Percentiles rank a stretch among this genome's conserved stretches.
These are phyloP conservation scores for Solanum clarkiae DNA, from an alignment of 257 asterid species.

Conservation along the genomic window DNA sequence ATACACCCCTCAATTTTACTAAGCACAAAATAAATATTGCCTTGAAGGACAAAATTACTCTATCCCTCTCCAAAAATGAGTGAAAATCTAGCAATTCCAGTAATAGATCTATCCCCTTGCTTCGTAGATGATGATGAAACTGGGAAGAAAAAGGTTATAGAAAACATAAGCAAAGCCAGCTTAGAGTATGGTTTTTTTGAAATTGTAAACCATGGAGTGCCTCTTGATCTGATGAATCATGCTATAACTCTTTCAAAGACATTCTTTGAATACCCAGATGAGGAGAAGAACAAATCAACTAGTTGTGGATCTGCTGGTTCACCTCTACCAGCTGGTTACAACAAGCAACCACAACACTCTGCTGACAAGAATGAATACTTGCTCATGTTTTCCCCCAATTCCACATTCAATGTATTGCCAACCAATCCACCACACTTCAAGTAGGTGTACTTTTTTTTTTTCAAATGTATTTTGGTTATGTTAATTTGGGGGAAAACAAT, in stretches of 20 bases:
- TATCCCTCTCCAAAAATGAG: too few relatives aligned
- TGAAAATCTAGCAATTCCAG: too few relatives aligned
- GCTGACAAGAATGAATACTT: conserved; percentile 37
- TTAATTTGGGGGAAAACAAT: too few relatives aligned
- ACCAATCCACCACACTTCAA: conserved; percentile 17
- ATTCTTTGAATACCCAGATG: conserved; percentile 23
- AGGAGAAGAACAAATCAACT: conserved; percentile 23
- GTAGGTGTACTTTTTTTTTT: neutral
- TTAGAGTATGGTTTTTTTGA: too few relatives aligned
- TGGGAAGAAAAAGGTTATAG: too few relatives aligned
- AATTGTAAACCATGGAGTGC: neutral
- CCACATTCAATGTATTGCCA: conserved; percentile 9
- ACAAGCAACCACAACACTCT: conserved; percentile 25
- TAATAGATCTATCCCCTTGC: too few relatives aligned
- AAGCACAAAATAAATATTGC: too few relatives aligned
- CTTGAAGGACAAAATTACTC: too few relatives aligned
- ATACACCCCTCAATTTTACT: too few relatives aligned
- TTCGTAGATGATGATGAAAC: too few relatives aligned
- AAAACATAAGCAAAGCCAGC: too few relatives aligned
- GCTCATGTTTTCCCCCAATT: conserved; percentile 28
- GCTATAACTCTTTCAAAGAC: conserved; percentile 20
- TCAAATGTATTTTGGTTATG: too few relatives aligned
- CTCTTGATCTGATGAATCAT: conserved; percentile 18
- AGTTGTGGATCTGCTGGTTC: neutral
- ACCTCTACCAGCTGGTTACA: conserved; percentile 39